phyloP scores from a whole-genome alignment of 202 grass and related monocot genomes.

The Zizania palustris region DNA sequence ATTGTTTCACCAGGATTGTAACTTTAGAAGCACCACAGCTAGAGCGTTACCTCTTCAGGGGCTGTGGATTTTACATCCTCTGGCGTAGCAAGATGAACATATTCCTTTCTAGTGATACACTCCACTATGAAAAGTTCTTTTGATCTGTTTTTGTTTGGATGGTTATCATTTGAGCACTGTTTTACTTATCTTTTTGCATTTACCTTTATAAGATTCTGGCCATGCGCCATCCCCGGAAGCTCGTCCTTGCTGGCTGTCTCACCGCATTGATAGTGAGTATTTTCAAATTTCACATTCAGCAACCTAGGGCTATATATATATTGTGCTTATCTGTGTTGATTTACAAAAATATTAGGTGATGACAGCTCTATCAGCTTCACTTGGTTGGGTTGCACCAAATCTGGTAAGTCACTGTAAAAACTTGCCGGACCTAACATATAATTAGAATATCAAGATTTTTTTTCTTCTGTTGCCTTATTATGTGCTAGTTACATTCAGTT shows the following conservation, averaged over 20 bases:
- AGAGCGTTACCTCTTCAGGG: slow-evolving; percentile 5
- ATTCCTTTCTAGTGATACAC: slow-evolving; percentile 23
- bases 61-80: slow-evolving; percentile 15
- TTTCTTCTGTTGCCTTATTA: neutral
- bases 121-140: slow-evolving; percentile 3
- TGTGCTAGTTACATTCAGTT: neutral
- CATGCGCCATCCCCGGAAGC: slow-evolving; percentile 86
- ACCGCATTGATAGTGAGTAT: slow-evolving; percentile 72
- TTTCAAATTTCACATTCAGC: neutral
- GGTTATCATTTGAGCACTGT: slow-evolving; percentile 20
- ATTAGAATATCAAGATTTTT: slow-evolving; percentile 11
- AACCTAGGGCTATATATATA: neutral
- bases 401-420: slow-evolving; percentile 62
- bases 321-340: slow-evolving; percentile 6
- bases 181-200: slow-evolving; percentile 33
- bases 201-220: slow-evolving; percentile 81
- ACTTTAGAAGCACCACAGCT: neutral
- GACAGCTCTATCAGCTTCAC: slow-evolving; percentile 79
- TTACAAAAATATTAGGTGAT: slow-evolving; percentile 74
- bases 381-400: slow-evolving; percentile 95
- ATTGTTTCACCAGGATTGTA: neutral
- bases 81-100: slow-evolving; percentile 37
- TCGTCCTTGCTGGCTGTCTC: slow-evolving; percentile 83
- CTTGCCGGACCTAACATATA: neutral
- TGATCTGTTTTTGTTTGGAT: neutral